Evolutionary conservation across 1,284 basidiomycete species (phyloP), one percentile per base, ranked within the genome.

Genomic region (Apiotrichum sp.): DNA sequence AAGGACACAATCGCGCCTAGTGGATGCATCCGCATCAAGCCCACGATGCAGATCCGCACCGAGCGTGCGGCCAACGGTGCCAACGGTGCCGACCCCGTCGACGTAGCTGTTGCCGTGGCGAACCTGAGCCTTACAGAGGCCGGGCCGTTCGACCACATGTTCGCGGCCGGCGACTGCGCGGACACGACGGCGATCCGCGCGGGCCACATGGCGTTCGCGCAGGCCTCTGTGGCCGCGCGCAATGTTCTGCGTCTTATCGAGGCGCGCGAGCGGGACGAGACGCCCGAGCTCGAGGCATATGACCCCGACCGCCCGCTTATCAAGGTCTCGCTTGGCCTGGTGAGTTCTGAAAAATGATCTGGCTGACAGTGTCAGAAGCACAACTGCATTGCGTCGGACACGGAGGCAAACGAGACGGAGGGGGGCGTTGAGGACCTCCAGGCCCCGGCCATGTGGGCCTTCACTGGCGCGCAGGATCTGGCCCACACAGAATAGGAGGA

Each of bases 261-360:
- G 10, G 56, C 55, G 44, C 54, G 55, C 14, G 67, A 67, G 31
- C 13, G 8, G 3, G 49, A 49, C 10, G 52, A 52, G 60, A 56
- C 67, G 50, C 63, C 53, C 14, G 62, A 52, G 50, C 65, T 89
- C 32, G 82, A 85, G 61, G 67, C 71, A 16, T 87, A 87, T 68
- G 81, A 14, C 78, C 79, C 14, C 68, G 78, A 11, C 82, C 83
- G 4, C 81, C 79, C 44, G 13, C 52, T 38, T 48, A 87, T 87
- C 78, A 87, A 87, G 72, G 79, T 88, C 9, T 83, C 86, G 0
- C 78, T 88, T 35, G 86, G 86, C 3, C 67, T 85, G 58, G 77
- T 65, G 16, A 46, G 54, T 55, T 22, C 52, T 31, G 33, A 32
- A 2, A 5, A 31, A 8, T n/a, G 45, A 38, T 53, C 36, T 13